phyloP scores from a whole-genome alignment of 1,284 basidiomycete species.

The Takashimella koratensis region DNA sequence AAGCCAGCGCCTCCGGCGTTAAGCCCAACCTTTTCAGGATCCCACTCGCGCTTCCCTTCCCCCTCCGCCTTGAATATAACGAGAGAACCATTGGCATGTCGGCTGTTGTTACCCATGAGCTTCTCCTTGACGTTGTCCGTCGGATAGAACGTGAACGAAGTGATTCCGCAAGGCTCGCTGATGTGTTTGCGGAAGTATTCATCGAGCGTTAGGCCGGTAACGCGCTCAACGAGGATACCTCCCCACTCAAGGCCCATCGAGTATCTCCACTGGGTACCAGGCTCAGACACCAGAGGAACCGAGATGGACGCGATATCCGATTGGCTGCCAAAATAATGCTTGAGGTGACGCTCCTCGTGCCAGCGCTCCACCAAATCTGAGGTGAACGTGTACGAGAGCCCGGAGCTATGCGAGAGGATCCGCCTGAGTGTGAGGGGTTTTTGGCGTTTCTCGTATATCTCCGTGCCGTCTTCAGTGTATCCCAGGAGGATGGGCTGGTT shows the following conservation, averaged over 20 bases:
- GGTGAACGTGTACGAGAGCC: slow-evolving; percentile 4
- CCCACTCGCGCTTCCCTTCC: too few species aligned
- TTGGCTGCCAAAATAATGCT: slow-evolving; percentile 7
- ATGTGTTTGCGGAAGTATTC: slow-evolving; percentile 30
- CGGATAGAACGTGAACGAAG: slow-evolving; percentile 29
- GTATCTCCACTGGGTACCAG: slow-evolving; percentile 17
- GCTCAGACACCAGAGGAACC: slow-evolving; percentile 21
- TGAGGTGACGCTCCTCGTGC: slow-evolving; percentile 1
- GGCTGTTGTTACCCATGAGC: too few species aligned
- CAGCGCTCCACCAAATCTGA: slow-evolving; percentile 5
- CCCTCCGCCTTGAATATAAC: too few species aligned
- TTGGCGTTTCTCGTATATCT: slow-evolving; percentile 22
- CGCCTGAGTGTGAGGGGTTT: slow-evolving; percentile 34
- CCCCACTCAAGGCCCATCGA: slow-evolving; percentile 12
- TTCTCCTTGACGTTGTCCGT: slow-evolving; percentile 15
- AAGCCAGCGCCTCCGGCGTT: slow-evolving; percentile 39
- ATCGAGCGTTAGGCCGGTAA: slow-evolving; percentile 6
- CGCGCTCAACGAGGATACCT: slow-evolving; percentile 17
- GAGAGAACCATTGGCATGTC: too few species aligned
- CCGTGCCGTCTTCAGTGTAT: slow-evolving; percentile 25
- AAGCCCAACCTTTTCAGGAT: too few species aligned
- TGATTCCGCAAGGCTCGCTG: slow-evolving; percentile 34
- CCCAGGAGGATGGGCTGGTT: slow-evolving; percentile 28
- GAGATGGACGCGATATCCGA: slow-evolving; percentile 10
- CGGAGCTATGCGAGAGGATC: slow-evolving; percentile 34